Conservation (phyloP, 2,329 filamentous ascomycete species). For the Aspergillus fischeri region DNA sequence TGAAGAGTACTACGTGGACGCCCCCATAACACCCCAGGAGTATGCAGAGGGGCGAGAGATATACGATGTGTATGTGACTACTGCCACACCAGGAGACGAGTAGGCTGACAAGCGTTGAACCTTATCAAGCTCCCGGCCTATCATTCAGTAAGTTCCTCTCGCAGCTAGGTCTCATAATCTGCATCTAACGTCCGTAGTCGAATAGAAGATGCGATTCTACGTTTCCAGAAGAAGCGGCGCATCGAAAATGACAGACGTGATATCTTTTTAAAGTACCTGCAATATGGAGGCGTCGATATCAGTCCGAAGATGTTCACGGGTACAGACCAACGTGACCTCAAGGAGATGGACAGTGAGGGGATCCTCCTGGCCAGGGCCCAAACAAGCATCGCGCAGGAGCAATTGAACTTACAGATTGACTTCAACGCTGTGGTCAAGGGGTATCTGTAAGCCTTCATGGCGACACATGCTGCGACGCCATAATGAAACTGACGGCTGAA, state of each 20-base stretch:
- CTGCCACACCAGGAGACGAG: background rate
- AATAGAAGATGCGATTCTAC: conserved; percentile 79
- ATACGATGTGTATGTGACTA: conserved; percentile 58
- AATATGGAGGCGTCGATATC: conserved; percentile 74
- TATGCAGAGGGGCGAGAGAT: conserved; percentile 62
- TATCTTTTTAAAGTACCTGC: conserved; percentile 75
- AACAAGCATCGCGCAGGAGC: conserved; percentile 45
- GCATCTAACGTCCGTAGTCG: conserved; percentile 50
- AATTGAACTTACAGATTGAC: conserved; percentile 70
- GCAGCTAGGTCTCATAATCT: background rate
- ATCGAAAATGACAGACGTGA: conserved; percentile 59
- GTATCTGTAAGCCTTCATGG: conserved; percentile 60
- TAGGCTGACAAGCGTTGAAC: conserved; percentile 1
- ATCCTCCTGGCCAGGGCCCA: conserved; percentile 60
- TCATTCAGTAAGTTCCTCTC: conserved; percentile 52
- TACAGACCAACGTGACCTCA: conserved; percentile 59
- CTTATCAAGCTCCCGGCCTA: conserved; percentile 40
- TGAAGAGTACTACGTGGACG: conserved; percentile 77
- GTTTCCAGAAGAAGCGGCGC: conserved; percentile 73
- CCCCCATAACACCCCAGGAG: conserved; percentile 69
- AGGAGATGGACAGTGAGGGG: conserved; percentile 59
- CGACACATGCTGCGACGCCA: background rate
- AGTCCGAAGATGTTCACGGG: conserved; percentile 60
- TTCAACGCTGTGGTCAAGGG: conserved; percentile 73
- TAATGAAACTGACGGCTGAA: conserved; percentile 1